A percentile compares a stretch with the other conserved stretches of the same genome.
Evolutionary conservation across 495 filamentous ascomycete genomes (phyloP).

Genomic region (Pseudevernia furfuracea): DNA sequence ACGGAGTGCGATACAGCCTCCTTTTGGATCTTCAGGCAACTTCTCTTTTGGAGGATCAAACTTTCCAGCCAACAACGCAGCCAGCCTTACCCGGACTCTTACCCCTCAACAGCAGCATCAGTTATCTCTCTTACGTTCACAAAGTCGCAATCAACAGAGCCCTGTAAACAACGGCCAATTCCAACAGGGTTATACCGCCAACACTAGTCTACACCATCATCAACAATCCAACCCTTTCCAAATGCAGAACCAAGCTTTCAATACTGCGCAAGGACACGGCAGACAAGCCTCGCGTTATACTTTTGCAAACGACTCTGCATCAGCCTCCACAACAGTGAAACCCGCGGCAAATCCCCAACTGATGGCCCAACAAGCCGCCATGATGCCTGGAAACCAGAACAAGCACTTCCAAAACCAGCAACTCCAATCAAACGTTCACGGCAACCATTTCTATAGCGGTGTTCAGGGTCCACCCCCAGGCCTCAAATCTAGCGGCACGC

Average conservation of each 20-base stretch:
- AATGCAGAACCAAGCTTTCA: slow-evolving; percentile 40
- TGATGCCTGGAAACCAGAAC: slow-evolving; percentile 68
- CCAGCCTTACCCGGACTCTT: slow-evolving; percentile 54
- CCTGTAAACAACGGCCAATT: slow-evolving; percentile 48
- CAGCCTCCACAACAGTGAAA: slow-evolving; percentile 65
- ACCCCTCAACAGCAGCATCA: slow-evolving; percentile 78
- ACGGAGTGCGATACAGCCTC: slow-evolving; percentile 60
- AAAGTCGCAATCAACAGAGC: slow-evolving; percentile 41
- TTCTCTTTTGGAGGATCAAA: slow-evolving; percentile 42
- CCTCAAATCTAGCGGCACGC: slow-evolving; percentile 87
- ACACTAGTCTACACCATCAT: slow-evolving; percentile 27
- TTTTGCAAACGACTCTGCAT: slow-evolving; percentile 69
- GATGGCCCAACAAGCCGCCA: slow-evolving; percentile 79
- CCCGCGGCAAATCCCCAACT: slow-evolving; percentile 74
- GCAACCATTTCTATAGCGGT: slow-evolving; percentile 43
- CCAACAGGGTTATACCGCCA: slow-evolving; percentile 44
- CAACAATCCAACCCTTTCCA: slow-evolving; percentile 55
- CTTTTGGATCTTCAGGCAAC: slow-evolving; percentile 50
- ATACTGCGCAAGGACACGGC: slow-evolving; percentile 61
- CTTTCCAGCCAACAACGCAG: slow-evolving; percentile 46
- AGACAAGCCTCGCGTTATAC: slow-evolving; percentile 83
- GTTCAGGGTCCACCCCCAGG: slow-evolving; percentile 92
- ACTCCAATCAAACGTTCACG: slow-evolving; percentile 35
- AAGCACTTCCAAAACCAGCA: slow-evolving; percentile 53
- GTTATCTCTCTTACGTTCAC: slow-evolving; percentile 56